phyloP scores from a whole-genome alignment of 345 rosid genomes.

The Barbarea vulgaris region DNA sequence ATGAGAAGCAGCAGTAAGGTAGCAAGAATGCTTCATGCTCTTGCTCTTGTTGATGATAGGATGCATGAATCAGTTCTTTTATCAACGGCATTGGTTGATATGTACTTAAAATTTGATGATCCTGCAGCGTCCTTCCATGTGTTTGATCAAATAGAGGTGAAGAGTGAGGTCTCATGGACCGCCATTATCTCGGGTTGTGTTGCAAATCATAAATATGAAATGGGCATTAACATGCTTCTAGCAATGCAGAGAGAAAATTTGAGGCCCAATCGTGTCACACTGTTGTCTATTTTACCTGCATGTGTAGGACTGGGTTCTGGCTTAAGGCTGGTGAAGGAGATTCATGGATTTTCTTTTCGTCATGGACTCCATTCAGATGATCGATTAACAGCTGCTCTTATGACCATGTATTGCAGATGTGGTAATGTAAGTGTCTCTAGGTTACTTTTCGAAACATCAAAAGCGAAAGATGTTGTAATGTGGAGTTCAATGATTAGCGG shows the following conservation, averaged over 20 bases:
- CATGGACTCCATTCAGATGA: constrained; percentile 42
- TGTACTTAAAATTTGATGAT: constrained; percentile 52
- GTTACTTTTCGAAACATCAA: constrained; percentile 45
- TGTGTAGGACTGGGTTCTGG: constrained; percentile 40
- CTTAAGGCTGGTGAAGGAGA: constrained; percentile 44
- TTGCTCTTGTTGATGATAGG: constrained; percentile 46
- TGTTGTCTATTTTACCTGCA: constrained; percentile 47
- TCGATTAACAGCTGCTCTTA: constrained; percentile 47
- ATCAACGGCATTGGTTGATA: constrained; percentile 53
- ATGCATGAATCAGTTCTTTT: constrained; percentile 43
- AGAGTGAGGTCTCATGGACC: constrained; percentile 63
- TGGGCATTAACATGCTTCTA: constrained; percentile 46
- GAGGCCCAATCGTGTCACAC: constrained; percentile 53
- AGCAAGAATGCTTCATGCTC: constrained; percentile 54
- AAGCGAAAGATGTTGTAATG: constrained; percentile 55
- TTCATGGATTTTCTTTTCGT: constrained; percentile 59
- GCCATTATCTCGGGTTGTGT: constrained; percentile 56
- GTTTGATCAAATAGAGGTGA: constrained; percentile 45
- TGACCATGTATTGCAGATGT: constrained; percentile 48
- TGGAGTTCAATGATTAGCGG: constrained; percentile 58
- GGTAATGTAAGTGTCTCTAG: constrained; percentile 38
- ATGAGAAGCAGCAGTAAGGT: constrained; percentile 25
- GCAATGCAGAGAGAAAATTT: constrained; percentile 52
- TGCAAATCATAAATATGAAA: constrained; percentile 37
- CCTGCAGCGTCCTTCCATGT: constrained; percentile 39